A percentile compares a stretch with the other conserved stretches of the same genome.
These are phyloP conservation scores for Cordyceps cateniannulata DNA, from an alignment of 2,329 filamentous ascomycete species.

Conservation along the genomic window DNA sequence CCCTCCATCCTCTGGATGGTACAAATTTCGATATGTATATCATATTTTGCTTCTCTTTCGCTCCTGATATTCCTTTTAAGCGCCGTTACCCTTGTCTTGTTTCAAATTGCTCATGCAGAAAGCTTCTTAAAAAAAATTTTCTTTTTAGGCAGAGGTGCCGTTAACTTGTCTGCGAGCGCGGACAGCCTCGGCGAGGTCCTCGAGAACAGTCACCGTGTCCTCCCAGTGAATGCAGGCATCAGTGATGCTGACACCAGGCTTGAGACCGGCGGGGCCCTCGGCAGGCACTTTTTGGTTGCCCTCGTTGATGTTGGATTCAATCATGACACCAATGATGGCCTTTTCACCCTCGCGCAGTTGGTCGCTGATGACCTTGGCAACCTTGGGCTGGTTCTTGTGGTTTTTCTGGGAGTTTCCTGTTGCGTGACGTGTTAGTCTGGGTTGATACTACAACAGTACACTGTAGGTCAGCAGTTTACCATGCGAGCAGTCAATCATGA, in stretches of 20 bases:
- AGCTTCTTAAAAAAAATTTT: neutral
- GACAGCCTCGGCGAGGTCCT: constrained; percentile 80
- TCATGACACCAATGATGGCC: constrained; percentile 93
- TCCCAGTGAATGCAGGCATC: constrained; percentile 97
- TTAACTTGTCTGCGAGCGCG: constrained; percentile 60
- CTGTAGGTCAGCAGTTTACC: constrained; percentile 45
- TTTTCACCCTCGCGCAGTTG: constrained; percentile 84
- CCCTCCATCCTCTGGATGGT: constrained; percentile 1
- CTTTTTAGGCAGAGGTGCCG: constrained; percentile 21
- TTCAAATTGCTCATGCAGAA: neutral
- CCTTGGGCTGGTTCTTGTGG: constrained; percentile 94
- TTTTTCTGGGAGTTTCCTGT: constrained; percentile 93
- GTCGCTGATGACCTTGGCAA: constrained; percentile 73
- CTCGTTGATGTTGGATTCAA: constrained; percentile 96
- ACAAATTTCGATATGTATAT: neutral
- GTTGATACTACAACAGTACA: neutral
- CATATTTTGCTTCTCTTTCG: neutral
- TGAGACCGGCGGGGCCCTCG: constrained; percentile 70
- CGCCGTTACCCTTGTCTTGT: neutral
- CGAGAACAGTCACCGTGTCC: constrained; percentile 69
- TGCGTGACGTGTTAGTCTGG: neutral
- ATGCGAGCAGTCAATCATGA: constrained; percentile 99
- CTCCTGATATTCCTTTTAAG: constrained; percentile 1
- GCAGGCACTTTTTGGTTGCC: constrained; percentile 79
- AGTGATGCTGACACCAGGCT: constrained; percentile 90